Base-by-base conservation (phyloP, 345 rosid species). In the Combretum micranthum region DNA sequence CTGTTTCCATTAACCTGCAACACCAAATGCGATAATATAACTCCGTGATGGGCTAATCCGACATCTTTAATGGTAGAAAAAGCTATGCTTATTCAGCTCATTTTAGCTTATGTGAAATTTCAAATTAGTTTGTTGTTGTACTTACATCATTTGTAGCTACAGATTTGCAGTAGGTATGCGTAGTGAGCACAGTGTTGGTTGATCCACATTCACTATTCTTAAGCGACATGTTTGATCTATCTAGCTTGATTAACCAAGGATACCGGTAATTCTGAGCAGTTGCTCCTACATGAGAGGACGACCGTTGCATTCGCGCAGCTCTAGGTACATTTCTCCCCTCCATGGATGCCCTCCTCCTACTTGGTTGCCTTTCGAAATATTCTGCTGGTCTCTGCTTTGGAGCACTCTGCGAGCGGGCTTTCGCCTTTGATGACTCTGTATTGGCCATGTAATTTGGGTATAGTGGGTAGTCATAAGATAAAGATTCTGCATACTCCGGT, bases 401-500 rank as follows among this genome's bases (percentile, higher is more conserved):
- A 0, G 88, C 96, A 53, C 96, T 88, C 18, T 85, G 94, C 52
- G 96, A 88, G 49, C 94, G 67, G 51, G 74, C 84, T 58, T 85
- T 88, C 18, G 90, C 94, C 63, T 75, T 74, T 18, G 94, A 88
- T 56, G 94, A 83, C 64, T 83, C 77, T n/a, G 96, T 88, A 66
- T 85, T 88, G 0, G 96, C 83, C 96, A 88, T 88, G 82, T 93
- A 93, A 46, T 69, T 93, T 7, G 97, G 97, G 69, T 56, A 82
- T 2, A 73, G 20, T 0, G 73, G 69, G 65, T 61, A 45, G 45
- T 81, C 82, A 53, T 74, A 72, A 42, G 81, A 66, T 65, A 80
- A 4, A 1, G 84, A 59, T 60, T 79, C 84, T 2, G 75, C 69
- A 49, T 70, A 76, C 3, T 82, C 81, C 3, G 79, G 68, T 46